Base-by-base conservation (phyloP, 139 green algal genomes). In the Deuterostichococcus epilithicus region DNA sequence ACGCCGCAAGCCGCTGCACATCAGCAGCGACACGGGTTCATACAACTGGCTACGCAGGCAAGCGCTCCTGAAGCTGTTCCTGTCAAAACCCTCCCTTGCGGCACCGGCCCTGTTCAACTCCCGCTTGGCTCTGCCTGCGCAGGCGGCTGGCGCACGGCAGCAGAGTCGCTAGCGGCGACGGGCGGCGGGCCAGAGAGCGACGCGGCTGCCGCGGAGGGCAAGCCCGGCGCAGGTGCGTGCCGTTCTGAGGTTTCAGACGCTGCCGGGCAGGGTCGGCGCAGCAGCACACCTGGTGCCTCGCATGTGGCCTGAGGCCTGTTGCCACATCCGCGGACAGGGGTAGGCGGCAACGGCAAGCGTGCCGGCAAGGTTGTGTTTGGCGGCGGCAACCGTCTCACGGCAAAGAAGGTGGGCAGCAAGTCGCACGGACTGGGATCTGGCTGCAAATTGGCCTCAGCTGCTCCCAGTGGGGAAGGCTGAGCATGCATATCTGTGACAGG, bases 381-480 rank as follows among this genome's bases (percentile, higher is more conserved):
- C 63, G 86, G 80, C 13, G 90, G 90, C 75, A 92, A 92, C 80
- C 75, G 90, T 3, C 85, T 92, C 71, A 78, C 84, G 66, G 88
- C 88, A 34, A 92, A 90, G 82, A 76, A 93, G 77, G 58, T 68
- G 39, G 38, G 75, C 45, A 80, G 72, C 13, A 76, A 82, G 76
- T 68, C 78, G 58, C 38, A 34, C 34, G 35, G 44, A 58, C 42
- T 72, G 69, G 1, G 44, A 32, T 22, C 33, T n/a, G n/a, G 3
- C 4, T 4, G 32, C 5, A 5, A 58, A 10, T 28, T 22, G 66
- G 6, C 42, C 5, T 3, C 34, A 18, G 42, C n/a, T 18, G 23
- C 3, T 4, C 23, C 18, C 2, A 39, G 5, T 78, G 39, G 35
- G 77, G 78, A 34, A 78, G 76, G 76, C 77, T 70, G n/a, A n/a